Percentiles rank a stretch among this genome's conserved stretches.
Conservation (phyloP, 2,329 filamentous ascomycete genomes). For the Mycogone perniciosa region DNA sequence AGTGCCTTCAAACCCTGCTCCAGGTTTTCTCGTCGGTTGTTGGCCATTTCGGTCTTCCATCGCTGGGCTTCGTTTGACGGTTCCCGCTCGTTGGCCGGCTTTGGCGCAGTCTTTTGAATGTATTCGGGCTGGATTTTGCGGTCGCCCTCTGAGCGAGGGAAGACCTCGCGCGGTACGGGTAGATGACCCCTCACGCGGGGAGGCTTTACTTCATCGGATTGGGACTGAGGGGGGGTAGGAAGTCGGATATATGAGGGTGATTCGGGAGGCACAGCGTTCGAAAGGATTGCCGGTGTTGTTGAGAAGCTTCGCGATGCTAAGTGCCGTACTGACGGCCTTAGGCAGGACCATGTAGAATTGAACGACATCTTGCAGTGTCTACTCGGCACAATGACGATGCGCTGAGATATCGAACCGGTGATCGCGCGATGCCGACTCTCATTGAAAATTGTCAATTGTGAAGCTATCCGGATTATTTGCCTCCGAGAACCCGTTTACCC, state of each 20-base stretch:
- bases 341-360: conserved; percentile 18
- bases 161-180: conserved; percentile 76
- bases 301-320: conserved; percentile 28
- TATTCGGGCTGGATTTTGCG: conserved; percentile 59
- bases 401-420: neutral
- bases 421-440: conserved; percentile 7
- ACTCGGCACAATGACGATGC: neutral
- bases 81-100: conserved; percentile 38
- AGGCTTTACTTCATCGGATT: conserved; percentile 50
- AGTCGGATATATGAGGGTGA: conserved; percentile 83
- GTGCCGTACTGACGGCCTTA: conserved; percentile 22
- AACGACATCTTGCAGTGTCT: conserved; percentile 23
- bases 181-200: conserved; percentile 66
- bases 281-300: conserved; percentile 30
- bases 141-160: conserved; percentile 50
- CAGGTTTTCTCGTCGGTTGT: conserved; percentile 63
- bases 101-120: conserved; percentile 51
- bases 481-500: neutral
- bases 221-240: conserved; percentile 70
- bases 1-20: conserved; percentile 64
- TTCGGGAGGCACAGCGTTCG: conserved; percentile 67
- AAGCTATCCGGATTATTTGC: conserved; percentile 8
- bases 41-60: conserved; percentile 71
- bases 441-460: conserved; percentile 12
- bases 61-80: conserved; percentile 35